Base-by-base conservation (phyloP, 768 basidiomycete species). In the Lactifluus subvellereus region DNA sequence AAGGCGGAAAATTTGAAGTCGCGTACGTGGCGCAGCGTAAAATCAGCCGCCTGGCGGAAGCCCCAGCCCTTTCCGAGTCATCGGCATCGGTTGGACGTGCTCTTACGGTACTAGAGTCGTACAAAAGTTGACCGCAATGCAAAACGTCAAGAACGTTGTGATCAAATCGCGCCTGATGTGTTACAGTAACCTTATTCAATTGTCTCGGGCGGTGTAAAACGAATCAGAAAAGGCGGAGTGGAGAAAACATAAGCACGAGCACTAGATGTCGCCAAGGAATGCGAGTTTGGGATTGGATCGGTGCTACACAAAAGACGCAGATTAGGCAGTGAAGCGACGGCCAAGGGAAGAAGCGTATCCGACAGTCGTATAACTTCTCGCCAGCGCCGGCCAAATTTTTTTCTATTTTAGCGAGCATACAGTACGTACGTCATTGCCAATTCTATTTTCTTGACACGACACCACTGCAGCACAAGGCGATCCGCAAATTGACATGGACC, bases 401-500 rank as follows among this genome's bases (percentile, higher is more conserved):
- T 13, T 14, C 43, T 18, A 43, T 16, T 43, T 43, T 43, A 43
- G 13, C 43, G 37, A 37, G 37, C 48, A 27, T 13, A 27, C 47
- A 10, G 47, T 48, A 48, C 47, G 20, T 48, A 7, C 20, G 20
- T 37, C 11, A 6, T 37, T 37, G 11, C 11, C 37, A 43, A n/a
- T 43, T 43, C 18, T 43, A 14, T 43, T 43, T 18, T 43, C 16
- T 43, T 11, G 11, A 43, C 43, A 43, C 27, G 27, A 27, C 27
- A 11, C 43, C 13, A 11, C 18, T 43, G 22, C 20, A 43, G 16
- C 18, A 43, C 42, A 43, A 43, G 16, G 42, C 42, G 42, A 43
- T 18, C 11, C 42, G 18, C 42, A 43, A 43, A 43, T 43, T 43
- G 11, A 14, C 27, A 66, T 66, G 65, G 57, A 53, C 14, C 3